phyloP scores from a whole-genome alignment of 2,329 filamentous ascomycete genomes.

The Aspergillus clavatus region DNA sequence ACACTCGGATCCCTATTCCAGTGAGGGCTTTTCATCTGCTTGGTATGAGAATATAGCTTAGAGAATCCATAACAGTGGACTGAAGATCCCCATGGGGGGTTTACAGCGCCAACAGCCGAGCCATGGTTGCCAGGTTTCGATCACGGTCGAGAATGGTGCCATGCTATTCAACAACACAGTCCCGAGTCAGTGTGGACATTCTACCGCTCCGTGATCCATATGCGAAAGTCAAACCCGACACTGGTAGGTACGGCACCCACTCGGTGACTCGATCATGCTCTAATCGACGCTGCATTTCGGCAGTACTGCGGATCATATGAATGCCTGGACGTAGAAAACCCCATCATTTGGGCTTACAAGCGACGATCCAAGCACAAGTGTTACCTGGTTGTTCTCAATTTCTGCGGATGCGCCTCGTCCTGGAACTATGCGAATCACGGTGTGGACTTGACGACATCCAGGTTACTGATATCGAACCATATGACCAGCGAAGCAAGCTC shows the following conservation, averaged over 20 bases:
- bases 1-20: slow-evolving; percentile 26
- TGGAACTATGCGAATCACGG: slow-evolving; percentile 8
- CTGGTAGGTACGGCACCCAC: slow-evolving; percentile 6
- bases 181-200: slow-evolving; percentile 50
- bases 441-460: slow-evolving; percentile 4
- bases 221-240: slow-evolving; percentile 48
- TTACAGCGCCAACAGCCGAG: slow-evolving; percentile 12
- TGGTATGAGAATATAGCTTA: not conserved
- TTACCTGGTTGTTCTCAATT: slow-evolving; percentile 12
- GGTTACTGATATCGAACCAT: slow-evolving; percentile 13
- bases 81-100: slow-evolving; percentile 12
- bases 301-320: slow-evolving; percentile 14
- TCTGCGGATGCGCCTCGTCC: slow-evolving; percentile 7
- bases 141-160: slow-evolving; percentile 56
- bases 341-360: slow-evolving; percentile 9
- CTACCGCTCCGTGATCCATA: slow-evolving; percentile 51
- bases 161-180: slow-evolving; percentile 32
- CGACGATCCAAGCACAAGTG: slow-evolving; percentile 9
- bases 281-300: not conserved
- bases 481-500: slow-evolving; percentile 2
- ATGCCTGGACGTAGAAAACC: slow-evolving; percentile 12
- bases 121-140: slow-evolving; percentile 65
- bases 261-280: not conserved
- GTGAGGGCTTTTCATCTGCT: slow-evolving; percentile 2
- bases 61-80: slow-evolving; percentile 11